Conservation (phyloP, 1,139 yeast species). For the Kodamaea anthophila region DNA sequence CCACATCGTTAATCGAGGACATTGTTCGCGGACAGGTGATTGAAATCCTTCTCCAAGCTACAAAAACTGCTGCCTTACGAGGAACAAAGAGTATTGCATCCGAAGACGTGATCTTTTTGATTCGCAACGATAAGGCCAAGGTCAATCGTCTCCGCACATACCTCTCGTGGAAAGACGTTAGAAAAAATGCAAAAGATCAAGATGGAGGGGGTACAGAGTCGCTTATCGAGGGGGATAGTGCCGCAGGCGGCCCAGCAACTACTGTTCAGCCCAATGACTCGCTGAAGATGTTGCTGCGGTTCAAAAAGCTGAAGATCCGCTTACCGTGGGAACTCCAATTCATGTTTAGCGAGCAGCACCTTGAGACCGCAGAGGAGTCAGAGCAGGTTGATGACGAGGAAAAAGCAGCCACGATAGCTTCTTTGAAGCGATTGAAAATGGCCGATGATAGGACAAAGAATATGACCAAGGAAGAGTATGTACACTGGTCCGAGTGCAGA, state of each 20-base stretch:
- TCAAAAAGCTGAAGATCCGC: conserved; percentile 73
- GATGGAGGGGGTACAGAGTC: conserved; percentile 75
- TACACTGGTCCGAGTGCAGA: conserved; percentile 97
- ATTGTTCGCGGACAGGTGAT: conserved; percentile 93
- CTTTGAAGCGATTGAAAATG: conserved; percentile 77
- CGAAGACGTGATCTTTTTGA: conserved; percentile 88
- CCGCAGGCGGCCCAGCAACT: conserved; percentile 27
- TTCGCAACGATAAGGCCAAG: conserved; percentile 91
- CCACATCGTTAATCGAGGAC: conserved; percentile 88
- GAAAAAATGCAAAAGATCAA: conserved; percentile 95
- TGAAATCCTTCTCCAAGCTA: conserved; percentile 76
- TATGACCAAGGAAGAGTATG: conserved; percentile 96
- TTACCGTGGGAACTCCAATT: conserved; percentile 95
- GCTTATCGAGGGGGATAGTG: conserved; percentile 35
- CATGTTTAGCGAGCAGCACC: conserved; percentile 87
- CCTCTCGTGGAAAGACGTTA: conserved; percentile 93
- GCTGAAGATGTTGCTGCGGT: conserved; percentile 57
- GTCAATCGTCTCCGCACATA: conserved; percentile 88
- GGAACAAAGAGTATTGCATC: conserved; percentile 85
- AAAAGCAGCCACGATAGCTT: conserved; percentile 83
- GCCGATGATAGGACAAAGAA: conserved; percentile 91
- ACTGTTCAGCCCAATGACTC: conserved; percentile 37
- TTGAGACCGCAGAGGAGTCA: conserved; percentile 73
- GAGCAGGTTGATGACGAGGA: conserved; percentile 84
- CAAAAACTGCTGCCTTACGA: conserved; percentile 68